These are phyloP conservation scores for Polytrichum formosum DNA, from an alignment of 225 moss, liverwort and hornwort genomes.

Conservation along the genomic window DNA sequence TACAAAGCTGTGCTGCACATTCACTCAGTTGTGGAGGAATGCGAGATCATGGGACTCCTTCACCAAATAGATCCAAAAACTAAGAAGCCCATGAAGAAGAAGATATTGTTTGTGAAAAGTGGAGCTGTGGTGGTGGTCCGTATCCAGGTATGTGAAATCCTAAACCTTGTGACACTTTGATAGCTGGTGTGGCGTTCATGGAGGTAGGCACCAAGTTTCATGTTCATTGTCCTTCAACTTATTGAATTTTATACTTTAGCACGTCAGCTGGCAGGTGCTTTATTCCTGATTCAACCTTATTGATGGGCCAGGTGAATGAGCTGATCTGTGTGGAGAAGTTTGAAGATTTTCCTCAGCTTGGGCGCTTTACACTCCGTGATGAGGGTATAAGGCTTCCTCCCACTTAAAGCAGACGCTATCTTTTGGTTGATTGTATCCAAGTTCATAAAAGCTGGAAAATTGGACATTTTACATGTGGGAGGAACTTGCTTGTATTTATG, in stretches of 20 bases:
- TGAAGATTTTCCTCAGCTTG: slow-evolving; percentile 89
- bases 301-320: slow-evolving; percentile 60
- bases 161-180: too few relatives aligned
- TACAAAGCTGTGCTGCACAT: slow-evolving; percentile 96
- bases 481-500: not conserved
- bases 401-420: not conserved
- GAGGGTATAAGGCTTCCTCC: slow-evolving; percentile 47
- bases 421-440: too few relatives aligned
- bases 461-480: not conserved
- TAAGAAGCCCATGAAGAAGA: slow-evolving; percentile 90
- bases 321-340: slow-evolving; percentile 92
- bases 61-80: slow-evolving; percentile 95
- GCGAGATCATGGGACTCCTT: slow-evolving; percentile 87
- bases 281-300: not conserved
- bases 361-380: slow-evolving; percentile 92
- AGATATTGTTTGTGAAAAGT: slow-evolving; percentile 82
- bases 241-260: too few relatives aligned
- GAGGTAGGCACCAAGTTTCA: too few relatives aligned
- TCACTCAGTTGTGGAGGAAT: slow-evolving; percentile 92
- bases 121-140: slow-evolving; percentile 95
- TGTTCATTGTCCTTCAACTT: too few relatives aligned
- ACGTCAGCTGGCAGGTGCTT: not conserved
- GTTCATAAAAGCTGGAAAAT: too few relatives aligned
- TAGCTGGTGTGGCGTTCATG: too few relatives aligned
- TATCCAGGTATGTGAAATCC: slow-evolving; percentile 57